Evolutionary conservation across 345 rosid species (phyloP).

Genomic region (Citrus unshiu): DNA sequence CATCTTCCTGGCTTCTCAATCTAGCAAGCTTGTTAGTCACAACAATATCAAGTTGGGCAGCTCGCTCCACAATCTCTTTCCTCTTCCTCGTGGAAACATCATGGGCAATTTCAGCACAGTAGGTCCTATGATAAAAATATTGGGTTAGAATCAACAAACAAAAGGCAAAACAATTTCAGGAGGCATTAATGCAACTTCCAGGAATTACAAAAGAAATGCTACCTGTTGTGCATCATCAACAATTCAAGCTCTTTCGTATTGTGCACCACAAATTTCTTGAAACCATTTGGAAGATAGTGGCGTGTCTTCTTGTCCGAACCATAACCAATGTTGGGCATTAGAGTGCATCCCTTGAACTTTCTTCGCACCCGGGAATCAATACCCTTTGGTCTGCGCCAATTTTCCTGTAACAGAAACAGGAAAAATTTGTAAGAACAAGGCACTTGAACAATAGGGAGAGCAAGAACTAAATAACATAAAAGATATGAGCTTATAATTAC

Average conservation of each 20-base stretch:
- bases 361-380: slow-evolving; percentile 76
- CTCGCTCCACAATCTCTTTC: slow-evolving; percentile 76
- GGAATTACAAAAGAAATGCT: not conserved
- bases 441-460: no score
- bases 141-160: not conserved
- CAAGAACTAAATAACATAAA: not conserved
- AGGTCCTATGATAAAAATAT: slow-evolving; percentile 38
- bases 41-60: slow-evolving; percentile 76
- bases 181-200: no score
- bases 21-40: slow-evolving; percentile 72
- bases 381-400: slow-evolving; percentile 93
- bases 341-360: slow-evolving; percentile 76
- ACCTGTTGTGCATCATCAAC: slow-evolving; percentile 98
- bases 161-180: not conserved
- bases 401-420: slow-evolving; percentile 27
- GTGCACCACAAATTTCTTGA: slow-evolving; percentile 83
- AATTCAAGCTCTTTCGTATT: slow-evolving; percentile 66
- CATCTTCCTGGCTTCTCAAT: slow-evolving; percentile 82
- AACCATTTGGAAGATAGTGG: slow-evolving; percentile 78
- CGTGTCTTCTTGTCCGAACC: slow-evolving; percentile 84
- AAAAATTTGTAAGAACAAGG: not conserved
- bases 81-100: slow-evolving; percentile 78
- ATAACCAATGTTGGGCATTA: slow-evolving; percentile 84
- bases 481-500: not conserved
- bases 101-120: slow-evolving; percentile 90